Base-by-base conservation (phyloP, 2,329 filamentous ascomycete genomes). In the Fusarium abutilonis region DNA sequence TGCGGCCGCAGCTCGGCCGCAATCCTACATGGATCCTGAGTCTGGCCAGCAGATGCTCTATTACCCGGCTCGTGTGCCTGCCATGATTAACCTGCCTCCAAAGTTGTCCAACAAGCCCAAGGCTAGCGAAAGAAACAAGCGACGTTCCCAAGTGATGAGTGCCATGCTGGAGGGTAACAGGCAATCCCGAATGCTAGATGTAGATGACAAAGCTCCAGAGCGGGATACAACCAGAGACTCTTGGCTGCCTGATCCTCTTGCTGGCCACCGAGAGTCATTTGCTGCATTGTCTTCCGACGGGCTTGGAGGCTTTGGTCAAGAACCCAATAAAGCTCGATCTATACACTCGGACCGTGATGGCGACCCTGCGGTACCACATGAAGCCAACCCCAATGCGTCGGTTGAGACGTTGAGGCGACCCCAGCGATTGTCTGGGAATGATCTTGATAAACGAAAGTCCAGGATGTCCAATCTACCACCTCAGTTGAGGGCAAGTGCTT, bases 21-120 rank as follows among this genome's bases (percentile, higher is more conserved):
- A 84, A 60, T 86, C 86, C 1, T 89, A 87, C 73, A 77, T 86
- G 70, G 82, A 88, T 70, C 86, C 86, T 2, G 80, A 83, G 23
- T 89, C 89, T 2, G 89, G 87, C 5, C 87, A 94, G 65, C 82
- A 88, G 67, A 97, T 98, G 91, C 86, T 97, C 9, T 98, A 89
- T 76, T 99, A 99, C 74, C 95, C 95, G 13, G 95, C 95, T 4
- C 93, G 92, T 1, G 95, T 99, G 3, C 95, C 95, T 4, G 89
- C 90, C 61, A 93, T 96, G 88, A 83, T 99, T 54, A 98, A 97
- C 69, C 79, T 99, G 11, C 95, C 95, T 1, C 92, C 93, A 40
- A 91, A 92, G 69, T 79, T 98, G 46, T 96, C 93, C 1, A 91
- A 89, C 69, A 83, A 87, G 48, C 87, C 89, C 9, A 85, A 89